These are phyloP conservation scores for Turnera subulata DNA, from an alignment of 345 rosid genomes.

Conservation along the genomic window DNA sequence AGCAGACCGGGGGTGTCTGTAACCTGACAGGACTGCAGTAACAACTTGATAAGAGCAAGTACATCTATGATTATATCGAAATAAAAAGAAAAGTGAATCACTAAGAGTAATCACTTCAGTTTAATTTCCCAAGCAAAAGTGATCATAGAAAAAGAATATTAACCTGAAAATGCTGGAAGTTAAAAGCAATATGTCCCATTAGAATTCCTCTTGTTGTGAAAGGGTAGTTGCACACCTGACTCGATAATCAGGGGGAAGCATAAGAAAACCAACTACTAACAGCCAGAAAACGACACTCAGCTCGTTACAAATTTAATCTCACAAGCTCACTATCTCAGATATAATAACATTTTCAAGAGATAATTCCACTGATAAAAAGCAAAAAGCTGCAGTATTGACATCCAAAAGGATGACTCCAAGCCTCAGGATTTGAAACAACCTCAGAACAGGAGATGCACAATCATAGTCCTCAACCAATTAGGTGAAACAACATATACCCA, in stretches of 20 bases:
- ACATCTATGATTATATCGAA: not conserved
- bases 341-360: too few species aligned
- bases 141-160: not conserved
- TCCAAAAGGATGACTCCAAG: too few species aligned
- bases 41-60: conserved; percentile 5
- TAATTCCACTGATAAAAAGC: too few species aligned
- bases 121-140: not conserved
- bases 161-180: conserved; percentile 78
- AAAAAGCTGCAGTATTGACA: too few species aligned
- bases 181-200: conserved; percentile 79
- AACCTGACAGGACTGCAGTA: conserved; percentile 44
- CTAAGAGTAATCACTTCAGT: not conserved
- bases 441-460: too few species aligned
- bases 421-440: too few species aligned
- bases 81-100: conserved; percentile 10
- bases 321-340: too few species aligned
- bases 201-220: conserved; percentile 95
- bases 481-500: too few species aligned
- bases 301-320: too few species aligned
- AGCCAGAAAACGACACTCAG: not conserved
- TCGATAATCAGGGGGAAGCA: conserved; percentile 7
- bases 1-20: conserved; percentile 97
- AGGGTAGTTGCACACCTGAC: conserved; percentile 91
- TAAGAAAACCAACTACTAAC: conserved; percentile 12
- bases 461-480: too few species aligned